Evolutionary conservation across 1,284 basidiomycete species (phyloP).

Genomic region (Rhodotorula sp.): DNA sequence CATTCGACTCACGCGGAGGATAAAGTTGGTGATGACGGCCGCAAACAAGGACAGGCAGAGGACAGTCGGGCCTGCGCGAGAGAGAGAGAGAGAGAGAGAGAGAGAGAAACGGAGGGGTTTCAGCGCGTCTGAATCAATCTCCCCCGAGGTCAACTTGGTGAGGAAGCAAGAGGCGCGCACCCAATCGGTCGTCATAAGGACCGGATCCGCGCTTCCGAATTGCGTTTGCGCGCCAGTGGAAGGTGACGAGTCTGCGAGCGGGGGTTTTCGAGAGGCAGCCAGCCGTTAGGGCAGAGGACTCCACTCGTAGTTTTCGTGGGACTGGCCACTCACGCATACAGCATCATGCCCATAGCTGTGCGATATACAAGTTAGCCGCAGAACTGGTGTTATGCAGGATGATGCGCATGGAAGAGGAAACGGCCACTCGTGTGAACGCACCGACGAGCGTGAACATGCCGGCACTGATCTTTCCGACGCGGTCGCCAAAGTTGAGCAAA

Average conservation of each 20-base stretch:
- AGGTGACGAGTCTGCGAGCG: slow-evolving; percentile 65
- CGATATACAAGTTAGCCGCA: background rate
- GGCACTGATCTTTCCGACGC: slow-evolving; percentile 83
- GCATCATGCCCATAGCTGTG: slow-evolving; percentile 91
- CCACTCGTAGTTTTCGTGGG: too few species aligned
- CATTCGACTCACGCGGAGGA: slow-evolving; percentile 53
- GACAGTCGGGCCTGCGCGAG: slow-evolving; percentile 61
- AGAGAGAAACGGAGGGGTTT: background rate
- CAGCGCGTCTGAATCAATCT: too few species aligned
- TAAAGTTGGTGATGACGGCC: slow-evolving; percentile 84
- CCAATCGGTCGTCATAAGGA: slow-evolving; percentile 94
- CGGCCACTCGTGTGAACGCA: slow-evolving; percentile 51
- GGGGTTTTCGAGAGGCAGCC: slow-evolving; percentile 22
- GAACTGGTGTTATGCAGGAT: too few species aligned
- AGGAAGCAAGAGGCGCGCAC: slow-evolving; percentile 46
- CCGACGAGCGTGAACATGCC: slow-evolving; percentile 89
- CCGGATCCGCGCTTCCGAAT: slow-evolving; percentile 88
- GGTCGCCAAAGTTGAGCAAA: slow-evolving; percentile 94
- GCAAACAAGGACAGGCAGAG: slow-evolving; percentile 81
- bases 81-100: background rate
- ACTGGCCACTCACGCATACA: slow-evolving; percentile 63
- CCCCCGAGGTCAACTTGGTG: background rate
- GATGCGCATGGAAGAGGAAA: too few species aligned
- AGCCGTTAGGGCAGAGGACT: background rate
- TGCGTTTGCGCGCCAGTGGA: slow-evolving; percentile 91